These are phyloP conservation scores for Cyclostephanos invisitatus DNA, from an alignment of 108 stramenopile species.

Conservation along the genomic window DNA sequence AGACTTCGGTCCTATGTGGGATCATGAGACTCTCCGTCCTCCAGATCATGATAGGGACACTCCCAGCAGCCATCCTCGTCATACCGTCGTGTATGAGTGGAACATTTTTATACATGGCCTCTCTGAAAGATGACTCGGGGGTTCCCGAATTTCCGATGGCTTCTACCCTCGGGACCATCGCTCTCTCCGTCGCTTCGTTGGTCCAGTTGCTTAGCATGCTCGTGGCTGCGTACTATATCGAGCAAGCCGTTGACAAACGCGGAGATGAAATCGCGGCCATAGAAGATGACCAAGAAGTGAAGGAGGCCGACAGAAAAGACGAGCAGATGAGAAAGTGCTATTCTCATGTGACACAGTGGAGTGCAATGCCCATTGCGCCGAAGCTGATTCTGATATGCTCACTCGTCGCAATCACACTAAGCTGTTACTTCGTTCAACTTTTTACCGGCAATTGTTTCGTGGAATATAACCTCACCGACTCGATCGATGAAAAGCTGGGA, in stretches of 20 bases:
- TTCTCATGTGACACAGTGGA: conserved; percentile 47
- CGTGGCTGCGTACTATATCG: conserved; percentile 60
- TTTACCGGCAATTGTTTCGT: conserved; percentile 49
- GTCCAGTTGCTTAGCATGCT: conserved; percentile 65
- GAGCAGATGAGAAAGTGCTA: conserved; percentile 51
- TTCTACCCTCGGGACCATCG: conserved; percentile 49
- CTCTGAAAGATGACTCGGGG: conserved; percentile 35
- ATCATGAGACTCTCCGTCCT: conserved; percentile 56
- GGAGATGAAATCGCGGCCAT: conserved; percentile 53
- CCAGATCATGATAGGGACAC: conserved; percentile 67
- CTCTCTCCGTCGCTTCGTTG: conserved; percentile 45
- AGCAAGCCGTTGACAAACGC: conserved; percentile 37
- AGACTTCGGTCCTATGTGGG: conserved; percentile 65
- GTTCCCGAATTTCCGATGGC: conserved; percentile 51
- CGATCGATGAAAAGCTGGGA: conserved; percentile 48
- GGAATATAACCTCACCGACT: conserved; percentile 52
- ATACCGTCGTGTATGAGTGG: conserved; percentile 64
- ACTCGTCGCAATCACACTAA: conserved; percentile 39
- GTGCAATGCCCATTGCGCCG: conserved; percentile 23
- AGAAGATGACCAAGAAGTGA: conserved; percentile 55
- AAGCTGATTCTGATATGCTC: conserved; percentile 33
- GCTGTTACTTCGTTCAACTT: conserved; percentile 56
- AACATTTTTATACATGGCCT: conserved; percentile 57
- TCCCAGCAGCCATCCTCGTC: conserved; percentile 60
- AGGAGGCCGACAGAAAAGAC: conserved; percentile 51